Evolutionary conservation across 495 filamentous ascomycete species (phyloP).

Genomic region (Aspergillus mulundensis): DNA sequence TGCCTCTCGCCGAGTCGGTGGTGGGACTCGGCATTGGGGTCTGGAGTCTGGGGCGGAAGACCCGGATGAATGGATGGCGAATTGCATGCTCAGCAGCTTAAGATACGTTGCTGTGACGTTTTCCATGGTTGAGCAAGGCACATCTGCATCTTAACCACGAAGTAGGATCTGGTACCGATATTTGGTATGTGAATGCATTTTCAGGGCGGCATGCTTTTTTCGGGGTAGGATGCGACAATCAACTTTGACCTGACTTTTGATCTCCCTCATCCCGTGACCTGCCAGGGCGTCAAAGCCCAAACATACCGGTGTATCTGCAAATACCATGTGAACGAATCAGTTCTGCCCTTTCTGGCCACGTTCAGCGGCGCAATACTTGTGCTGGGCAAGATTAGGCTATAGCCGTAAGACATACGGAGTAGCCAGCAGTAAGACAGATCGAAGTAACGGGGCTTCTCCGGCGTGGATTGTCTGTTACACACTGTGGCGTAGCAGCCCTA

Average conservation of each 20-base stretch:
- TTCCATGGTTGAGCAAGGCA: not conserved
- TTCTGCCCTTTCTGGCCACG: not conserved
- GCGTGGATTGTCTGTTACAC: no score
- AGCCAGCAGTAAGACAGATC: no score
- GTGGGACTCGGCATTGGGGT: not conserved
- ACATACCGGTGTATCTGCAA: no score
- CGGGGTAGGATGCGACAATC: not conserved
- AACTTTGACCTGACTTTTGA: conserved; percentile 1
- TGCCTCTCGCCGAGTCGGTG: not conserved
- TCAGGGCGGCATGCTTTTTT: no score
- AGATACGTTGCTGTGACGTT: not conserved
- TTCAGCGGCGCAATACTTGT: not conserved
- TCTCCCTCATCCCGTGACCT: conserved; percentile 12
- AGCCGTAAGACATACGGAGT: no score
- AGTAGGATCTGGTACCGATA: not conserved
- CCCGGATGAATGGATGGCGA: conserved; percentile 1
- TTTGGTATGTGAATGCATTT: not conserved
- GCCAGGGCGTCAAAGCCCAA: not conserved
- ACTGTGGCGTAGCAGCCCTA: no score
- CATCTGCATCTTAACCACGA: not conserved
- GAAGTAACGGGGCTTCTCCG: no score
- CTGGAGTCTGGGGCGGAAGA: not conserved
- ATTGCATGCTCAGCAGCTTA: not conserved
- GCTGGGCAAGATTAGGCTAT: no score
- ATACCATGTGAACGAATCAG: not conserved